Conservation (phyloP, 1,284 basidiomycete species). For the Fomes fomentarius region DNA sequence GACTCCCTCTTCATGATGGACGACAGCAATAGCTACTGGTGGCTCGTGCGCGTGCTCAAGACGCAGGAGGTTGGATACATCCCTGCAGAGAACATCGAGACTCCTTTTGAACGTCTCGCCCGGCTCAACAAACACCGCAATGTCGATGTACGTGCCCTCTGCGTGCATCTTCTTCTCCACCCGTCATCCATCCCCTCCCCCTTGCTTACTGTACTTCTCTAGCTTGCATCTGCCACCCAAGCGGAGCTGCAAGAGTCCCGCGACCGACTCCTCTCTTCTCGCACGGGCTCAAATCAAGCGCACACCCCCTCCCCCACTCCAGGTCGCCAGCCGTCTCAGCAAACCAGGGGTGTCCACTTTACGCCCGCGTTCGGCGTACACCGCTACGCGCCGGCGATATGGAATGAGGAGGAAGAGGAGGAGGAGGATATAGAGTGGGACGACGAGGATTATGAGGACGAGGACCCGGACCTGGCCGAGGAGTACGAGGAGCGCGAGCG, state of each 20-base stretch:
- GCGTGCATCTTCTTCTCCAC: background rate
- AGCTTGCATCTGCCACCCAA: conserved; percentile 79
- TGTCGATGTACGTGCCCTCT: conserved; percentile 76
- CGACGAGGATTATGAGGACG: conserved; percentile 71
- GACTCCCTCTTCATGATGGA: conserved; percentile 94
- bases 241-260: conserved; percentile 57
- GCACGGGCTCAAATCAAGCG: conserved; percentile 44
- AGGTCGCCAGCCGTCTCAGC: conserved; percentile 29
- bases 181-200: background rate
- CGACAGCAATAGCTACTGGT: conserved; percentile 98
- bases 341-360: conserved; percentile 56
- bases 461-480: conserved; percentile 63
- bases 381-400: conserved; percentile 78
- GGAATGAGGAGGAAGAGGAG: conserved; percentile 82
- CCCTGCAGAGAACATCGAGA: conserved; percentile 99
- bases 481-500: conserved; percentile 43
- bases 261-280: conserved; percentile 56
- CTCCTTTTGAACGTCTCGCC: conserved; percentile 94
- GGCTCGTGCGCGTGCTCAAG: conserved; percentile 95
- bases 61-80: conserved; percentile 99
- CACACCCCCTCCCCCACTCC: conserved; percentile 51
- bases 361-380: conserved; percentile 60
- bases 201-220: background rate
- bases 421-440: conserved; percentile 77
- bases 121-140: conserved; percentile 97